Percentiles rank a stretch among this genome's conserved stretches.
phyloP scores from a whole-genome alignment of 1,284 basidiomycete species.

The Leccinum griseonigrum region DNA sequence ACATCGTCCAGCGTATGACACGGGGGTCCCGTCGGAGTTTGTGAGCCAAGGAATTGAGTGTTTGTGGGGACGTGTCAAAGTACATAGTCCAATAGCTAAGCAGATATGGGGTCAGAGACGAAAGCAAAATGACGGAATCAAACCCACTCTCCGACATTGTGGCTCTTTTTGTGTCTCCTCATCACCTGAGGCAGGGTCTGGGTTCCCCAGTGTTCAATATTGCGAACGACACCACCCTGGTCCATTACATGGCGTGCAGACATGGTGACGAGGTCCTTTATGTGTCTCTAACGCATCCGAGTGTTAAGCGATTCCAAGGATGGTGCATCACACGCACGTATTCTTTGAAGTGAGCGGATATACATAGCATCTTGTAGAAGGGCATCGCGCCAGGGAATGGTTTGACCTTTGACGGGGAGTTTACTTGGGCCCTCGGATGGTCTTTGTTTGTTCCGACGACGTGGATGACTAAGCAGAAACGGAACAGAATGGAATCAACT shows the following conservation, averaged over 20 bases:
- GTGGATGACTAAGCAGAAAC: constrained; percentile 11
- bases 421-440: not conserved
- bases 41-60: constrained; percentile 59
- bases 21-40: constrained; percentile 77
- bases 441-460: constrained; percentile 1
- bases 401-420: not conserved
- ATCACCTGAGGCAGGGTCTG: constrained; percentile 74
- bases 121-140: not conserved
- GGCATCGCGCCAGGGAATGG: constrained; percentile 50
- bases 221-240: constrained; percentile 78
- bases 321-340: constrained; percentile 49
- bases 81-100: constrained; percentile 88
- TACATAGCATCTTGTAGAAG: constrained; percentile 79
- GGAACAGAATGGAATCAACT: not conserved
- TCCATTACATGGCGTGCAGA: constrained; percentile 75
- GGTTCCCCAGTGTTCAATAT: constrained; percentile 75
- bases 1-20: constrained; percentile 78
- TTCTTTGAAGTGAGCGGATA: constrained; percentile 68
- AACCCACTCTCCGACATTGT: constrained; percentile 77
- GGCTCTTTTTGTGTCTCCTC: constrained; percentile 63
- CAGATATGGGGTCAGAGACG: constrained; percentile 10
- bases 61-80: constrained; percentile 81
- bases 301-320: not conserved
- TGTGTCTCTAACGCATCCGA: constrained; percentile 52
- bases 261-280: constrained; percentile 74